Percentiles rank a stretch among this genome's conserved stretches.
These are phyloP conservation scores for Sclerotinia nivalis DNA, from an alignment of 2,329 filamentous ascomycete genomes.

Conservation along the genomic window DNA sequence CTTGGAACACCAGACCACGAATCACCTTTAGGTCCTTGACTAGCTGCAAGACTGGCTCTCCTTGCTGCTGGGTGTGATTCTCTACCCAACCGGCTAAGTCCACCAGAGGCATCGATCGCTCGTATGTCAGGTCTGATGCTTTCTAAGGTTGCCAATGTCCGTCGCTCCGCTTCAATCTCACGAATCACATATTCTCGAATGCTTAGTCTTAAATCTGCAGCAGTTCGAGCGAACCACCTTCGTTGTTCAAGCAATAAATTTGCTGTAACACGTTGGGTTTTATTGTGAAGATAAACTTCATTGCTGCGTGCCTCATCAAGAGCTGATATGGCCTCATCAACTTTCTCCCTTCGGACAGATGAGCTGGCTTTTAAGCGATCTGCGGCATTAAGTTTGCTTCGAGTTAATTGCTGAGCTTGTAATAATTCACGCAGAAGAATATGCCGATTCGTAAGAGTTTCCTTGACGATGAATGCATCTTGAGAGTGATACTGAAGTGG, in stretches of 20 bases:
- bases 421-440: constrained; percentile 91
- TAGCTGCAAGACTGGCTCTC: constrained; percentile 76
- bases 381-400: constrained; percentile 79
- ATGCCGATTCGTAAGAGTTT: constrained; percentile 95
- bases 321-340: constrained; percentile 92
- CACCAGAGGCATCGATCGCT: constrained; percentile 86
- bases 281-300: constrained; percentile 79
- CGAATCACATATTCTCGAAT: constrained; percentile 91
- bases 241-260: constrained; percentile 88
- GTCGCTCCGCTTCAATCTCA: constrained; percentile 92
- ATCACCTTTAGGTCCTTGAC: constrained; percentile 96
- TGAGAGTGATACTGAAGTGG: constrained; percentile 92
- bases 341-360: constrained; percentile 89
- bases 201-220: constrained; percentile 77
- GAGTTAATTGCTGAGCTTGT: constrained; percentile 83
- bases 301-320: constrained; percentile 83
- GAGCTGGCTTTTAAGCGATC: constrained; percentile 86
- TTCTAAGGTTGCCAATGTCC: constrained; percentile 89
- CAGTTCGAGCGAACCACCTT: constrained; percentile 85
- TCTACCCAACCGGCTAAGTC: constrained; percentile 83
- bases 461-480: constrained; percentile 97
- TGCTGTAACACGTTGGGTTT: constrained; percentile 84
- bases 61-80: constrained; percentile 77
- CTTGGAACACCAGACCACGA: constrained; percentile 94
- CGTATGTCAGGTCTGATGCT: constrained; percentile 90